Percentiles rank a stretch among this genome's conserved stretches.
These are phyloP conservation scores for Aspergillus neotritici DNA, from an alignment of 2,329 filamentous ascomycete species.

Conservation along the genomic window DNA sequence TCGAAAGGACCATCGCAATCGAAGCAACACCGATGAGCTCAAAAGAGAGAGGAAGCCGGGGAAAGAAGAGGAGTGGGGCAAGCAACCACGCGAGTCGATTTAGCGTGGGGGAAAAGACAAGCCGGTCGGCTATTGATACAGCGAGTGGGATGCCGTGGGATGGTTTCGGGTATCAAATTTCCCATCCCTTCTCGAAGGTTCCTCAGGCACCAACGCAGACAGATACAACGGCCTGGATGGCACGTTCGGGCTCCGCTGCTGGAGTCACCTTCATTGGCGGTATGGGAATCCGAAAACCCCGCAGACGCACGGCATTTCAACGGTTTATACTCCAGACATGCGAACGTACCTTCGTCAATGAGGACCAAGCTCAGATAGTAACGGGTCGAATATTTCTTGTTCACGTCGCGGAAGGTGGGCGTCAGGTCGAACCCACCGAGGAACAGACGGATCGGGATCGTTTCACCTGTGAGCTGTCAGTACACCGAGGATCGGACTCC, in stretches of 20 bases:
- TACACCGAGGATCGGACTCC: neutral
- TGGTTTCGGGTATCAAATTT: neutral
- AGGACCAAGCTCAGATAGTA: constrained; percentile 96
- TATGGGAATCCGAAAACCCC: neutral
- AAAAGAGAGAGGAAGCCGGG: constrained; percentile 5
- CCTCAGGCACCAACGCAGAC: constrained; percentile 13
- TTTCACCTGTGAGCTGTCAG: constrained; percentile 55
- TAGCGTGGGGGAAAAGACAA: constrained; percentile 34
- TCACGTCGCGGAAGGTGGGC: constrained; percentile 96
- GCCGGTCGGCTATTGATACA: constrained; percentile 32
- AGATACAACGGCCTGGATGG: constrained; percentile 9
- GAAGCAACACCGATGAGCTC: neutral
- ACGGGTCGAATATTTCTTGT: constrained; percentile 98
- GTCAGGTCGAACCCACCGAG: constrained; percentile 96
- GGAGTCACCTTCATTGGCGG: no score
- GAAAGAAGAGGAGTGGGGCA: constrained; percentile 19
- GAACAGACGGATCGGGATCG: constrained; percentile 94
- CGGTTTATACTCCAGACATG: neutral
- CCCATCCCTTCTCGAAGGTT: constrained; percentile 1
- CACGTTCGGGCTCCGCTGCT: no score
- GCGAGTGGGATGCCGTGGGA: constrained; percentile 16
- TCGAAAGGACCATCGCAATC: constrained; percentile 5
- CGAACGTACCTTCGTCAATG: constrained; percentile 75
- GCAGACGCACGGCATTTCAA: constrained; percentile 4
- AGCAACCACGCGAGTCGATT: constrained; percentile 18